Evolutionary conservation across 2,329 filamentous ascomycete species (phyloP).

Genomic region (Colletotrichum sidae): DNA sequence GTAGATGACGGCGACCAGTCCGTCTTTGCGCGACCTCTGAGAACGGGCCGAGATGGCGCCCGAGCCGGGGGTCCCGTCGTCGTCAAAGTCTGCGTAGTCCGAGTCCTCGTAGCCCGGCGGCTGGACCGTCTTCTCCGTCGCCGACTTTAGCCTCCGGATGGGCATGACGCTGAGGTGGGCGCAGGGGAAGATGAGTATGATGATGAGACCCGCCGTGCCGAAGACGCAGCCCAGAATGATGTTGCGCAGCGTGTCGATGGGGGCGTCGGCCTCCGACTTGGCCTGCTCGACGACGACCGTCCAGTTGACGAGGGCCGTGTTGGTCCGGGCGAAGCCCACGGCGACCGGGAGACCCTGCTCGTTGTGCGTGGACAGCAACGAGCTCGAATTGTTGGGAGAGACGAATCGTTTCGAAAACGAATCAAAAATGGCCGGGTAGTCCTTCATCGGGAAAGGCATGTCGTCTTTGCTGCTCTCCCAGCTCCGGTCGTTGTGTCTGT

Average conservation of each 20-base stretch:
- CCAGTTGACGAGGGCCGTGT: slow-evolving; percentile 81
- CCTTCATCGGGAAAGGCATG: slow-evolving; percentile 65
- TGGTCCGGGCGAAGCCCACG: slow-evolving; percentile 81
- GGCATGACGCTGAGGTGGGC: slow-evolving; percentile 86
- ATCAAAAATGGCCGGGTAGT: slow-evolving; percentile 72
- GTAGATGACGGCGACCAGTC: slow-evolving; percentile 32
- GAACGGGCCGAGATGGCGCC: slow-evolving; percentile 50
- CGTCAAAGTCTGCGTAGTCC: slow-evolving; percentile 57
- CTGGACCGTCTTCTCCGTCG: slow-evolving; percentile 78
- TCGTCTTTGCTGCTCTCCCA: slow-evolving; percentile 54
- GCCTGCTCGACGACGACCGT: slow-evolving; percentile 83
- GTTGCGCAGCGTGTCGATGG: slow-evolving; percentile 79
- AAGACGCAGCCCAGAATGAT: slow-evolving; percentile 89
- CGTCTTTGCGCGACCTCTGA: slow-evolving; percentile 56
- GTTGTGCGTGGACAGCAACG: slow-evolving; percentile 76
- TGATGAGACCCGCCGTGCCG: slow-evolving; percentile 78
- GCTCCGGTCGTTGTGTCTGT: slow-evolving; percentile 62
- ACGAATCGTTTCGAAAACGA: slow-evolving; percentile 66
- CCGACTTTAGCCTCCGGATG: slow-evolving; percentile 79
- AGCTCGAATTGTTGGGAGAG: slow-evolving; percentile 74
- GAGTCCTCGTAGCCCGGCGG: slow-evolving; percentile 70
- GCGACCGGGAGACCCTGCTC: slow-evolving; percentile 78
- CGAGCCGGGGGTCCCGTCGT: slow-evolving; percentile 56
- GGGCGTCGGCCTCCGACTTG: slow-evolving; percentile 78
- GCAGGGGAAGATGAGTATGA: slow-evolving; percentile 79